Conservation (phyloP, 2,329 filamentous ascomycete genomes). For the Fusarium tanahbumbuense region DNA sequence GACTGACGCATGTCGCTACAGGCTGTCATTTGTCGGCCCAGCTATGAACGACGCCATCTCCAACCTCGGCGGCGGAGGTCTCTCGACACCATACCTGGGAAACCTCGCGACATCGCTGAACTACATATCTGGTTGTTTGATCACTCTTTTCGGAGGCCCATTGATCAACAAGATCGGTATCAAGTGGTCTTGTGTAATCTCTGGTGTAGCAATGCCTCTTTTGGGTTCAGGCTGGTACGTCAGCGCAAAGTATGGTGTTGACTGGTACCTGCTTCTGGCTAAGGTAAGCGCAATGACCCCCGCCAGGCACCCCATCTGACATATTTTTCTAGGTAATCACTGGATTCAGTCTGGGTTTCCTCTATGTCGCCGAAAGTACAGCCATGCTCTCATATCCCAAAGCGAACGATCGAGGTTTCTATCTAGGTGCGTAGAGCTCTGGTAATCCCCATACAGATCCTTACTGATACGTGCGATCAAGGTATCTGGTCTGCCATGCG, state of each 20-base stretch:
- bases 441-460: fast-evolving
- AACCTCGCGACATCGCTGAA: not conserved
- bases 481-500: conserved; percentile 8
- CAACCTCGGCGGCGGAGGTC: conserved; percentile 6
- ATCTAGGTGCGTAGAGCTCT: not conserved
- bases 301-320: fast-evolving
- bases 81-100: not conserved
- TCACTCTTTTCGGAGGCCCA: not conserved
- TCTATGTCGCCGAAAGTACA: not conserved
- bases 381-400: not conserved
- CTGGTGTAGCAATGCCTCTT: conserved; percentile 8
- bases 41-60: not conserved
- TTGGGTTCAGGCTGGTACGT: conserved; percentile 3
- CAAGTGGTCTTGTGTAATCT: conserved; percentile 7
- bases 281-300: not conserved
- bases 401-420: conserved; percentile 4
- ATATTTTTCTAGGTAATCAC: not conserved
- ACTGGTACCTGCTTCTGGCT: conserved; percentile 4
- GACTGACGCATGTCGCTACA: fast-evolving
- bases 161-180: conserved; percentile 6
- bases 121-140: not conserved
- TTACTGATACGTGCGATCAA: not conserved
- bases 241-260: not conserved
- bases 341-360: not conserved
- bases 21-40: not conserved